Evolutionary conservation across 352 stramenopile species (phyloP), one percentile per base, ranked within the genome.

Genomic region (Phytophthora palmivora): DNA sequence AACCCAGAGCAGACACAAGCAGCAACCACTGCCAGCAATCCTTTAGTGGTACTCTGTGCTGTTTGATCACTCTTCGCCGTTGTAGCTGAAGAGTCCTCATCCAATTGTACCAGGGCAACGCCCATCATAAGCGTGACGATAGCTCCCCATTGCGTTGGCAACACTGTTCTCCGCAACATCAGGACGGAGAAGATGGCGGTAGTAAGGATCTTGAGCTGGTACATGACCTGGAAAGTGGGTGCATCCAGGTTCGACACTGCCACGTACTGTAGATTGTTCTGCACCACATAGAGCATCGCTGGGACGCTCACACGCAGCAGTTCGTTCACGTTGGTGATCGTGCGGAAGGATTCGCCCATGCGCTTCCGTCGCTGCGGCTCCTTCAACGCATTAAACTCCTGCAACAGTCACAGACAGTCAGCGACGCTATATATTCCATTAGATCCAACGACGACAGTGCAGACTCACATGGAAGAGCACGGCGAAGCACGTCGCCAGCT

Each of bases 191-290:
- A 95, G 36, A 94, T 74, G 36, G 87, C 84, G 8, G 87, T 95
- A 11, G 87, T 94, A 28, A 94, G 72, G 71, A 95, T 95, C 73
- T 95, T 95, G 68, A 95, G 82, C 72, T 95, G 87, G 74, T 91
- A 92, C 43, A 91, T 78, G 61, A 95, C 76, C 58, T 95, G 85
- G 58, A 92, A 95, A 11, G 82, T 82, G 37, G 84, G 76, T 6
- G 85, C 84, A 50, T 95, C 87, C 46, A 95, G 70, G 57, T 95
- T 92, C 41, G 85, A 90, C 32, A 83, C 82, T 12, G 87, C 84
- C 21, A 93, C 74, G 50, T 93, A 92, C 71, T 92, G 84, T 33
- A 95, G 59, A 47, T 92, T 95, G 78, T 95, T 95, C 58, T 93
- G 87, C 36, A 93, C 70, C 15, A 92, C 81, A 57, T 95, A 95